Percentiles rank a stretch among this genome's conserved stretches.
These are phyloP conservation scores for Aplosporella prunicola DNA, from an alignment of 2,329 filamentous ascomycete genomes.

Conservation along the genomic window DNA sequence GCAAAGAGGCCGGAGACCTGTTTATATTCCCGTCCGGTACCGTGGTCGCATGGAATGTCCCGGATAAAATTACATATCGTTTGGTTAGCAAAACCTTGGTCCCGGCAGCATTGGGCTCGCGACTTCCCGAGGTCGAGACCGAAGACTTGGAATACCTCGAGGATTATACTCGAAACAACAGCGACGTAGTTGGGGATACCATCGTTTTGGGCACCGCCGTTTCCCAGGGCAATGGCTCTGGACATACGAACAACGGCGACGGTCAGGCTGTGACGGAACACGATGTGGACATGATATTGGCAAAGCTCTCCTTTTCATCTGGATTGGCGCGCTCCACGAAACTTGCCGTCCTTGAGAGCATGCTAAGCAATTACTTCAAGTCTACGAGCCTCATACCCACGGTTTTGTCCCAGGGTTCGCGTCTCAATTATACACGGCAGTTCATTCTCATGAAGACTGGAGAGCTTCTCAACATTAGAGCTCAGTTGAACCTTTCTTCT, in stretches of 20 bases:
- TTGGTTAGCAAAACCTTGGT: constrained; percentile 64
- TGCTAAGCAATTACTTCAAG: constrained; percentile 75
- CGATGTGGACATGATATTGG: constrained; percentile 57
- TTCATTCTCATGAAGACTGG: constrained; percentile 92
- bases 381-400: constrained; percentile 75
- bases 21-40: constrained; percentile 95
- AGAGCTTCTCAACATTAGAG: constrained; percentile 77
- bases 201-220: constrained; percentile 78
- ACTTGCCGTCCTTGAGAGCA: constrained; percentile 78
- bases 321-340: constrained; percentile 89
- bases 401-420: constrained; percentile 59
- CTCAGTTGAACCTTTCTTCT: constrained; percentile 91
- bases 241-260: constrained; percentile 31
- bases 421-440: constrained; percentile 49
- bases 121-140: constrained; percentile 64
- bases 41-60: constrained; percentile 83
- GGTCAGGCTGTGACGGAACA: constrained; percentile 9
- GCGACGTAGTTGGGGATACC: constrained; percentile 74
- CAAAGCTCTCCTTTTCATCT: constrained; percentile 94
- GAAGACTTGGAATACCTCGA: constrained; percentile 84
- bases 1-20: constrained; percentile 62
- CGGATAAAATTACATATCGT: constrained; percentile 60
- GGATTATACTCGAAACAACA: constrained; percentile 62
- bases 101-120: constrained; percentile 65
- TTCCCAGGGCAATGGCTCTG: constrained; percentile 21